Conservation (phyloP, 2,329 filamentous ascomycete genomes). For the Alternaria conjuncta region DNA sequence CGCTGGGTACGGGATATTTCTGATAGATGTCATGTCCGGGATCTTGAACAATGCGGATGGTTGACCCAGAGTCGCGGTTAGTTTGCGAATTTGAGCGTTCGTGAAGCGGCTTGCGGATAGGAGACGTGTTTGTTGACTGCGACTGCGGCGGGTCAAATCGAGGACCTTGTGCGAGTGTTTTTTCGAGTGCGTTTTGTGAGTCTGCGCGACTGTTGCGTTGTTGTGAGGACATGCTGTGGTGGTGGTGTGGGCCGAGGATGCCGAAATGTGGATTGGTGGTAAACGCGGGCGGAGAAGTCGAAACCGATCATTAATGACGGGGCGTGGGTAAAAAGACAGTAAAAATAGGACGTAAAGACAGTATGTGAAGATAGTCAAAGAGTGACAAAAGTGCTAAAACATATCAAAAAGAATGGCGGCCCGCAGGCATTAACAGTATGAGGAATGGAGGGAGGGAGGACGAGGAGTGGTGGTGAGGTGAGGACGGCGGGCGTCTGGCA, state of each 20-base stretch:
- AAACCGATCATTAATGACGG: constrained; percentile 42
- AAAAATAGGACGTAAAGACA: constrained; percentile 25
- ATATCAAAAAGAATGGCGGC: constrained; percentile 46
- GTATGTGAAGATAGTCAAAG: constrained; percentile 36
- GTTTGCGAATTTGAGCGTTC: constrained; percentile 47
- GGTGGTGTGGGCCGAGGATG: constrained; percentile 25
- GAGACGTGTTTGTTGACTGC: constrained; percentile 36
- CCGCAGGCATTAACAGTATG: constrained; percentile 45
- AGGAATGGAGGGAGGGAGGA: constrained; percentile 34
- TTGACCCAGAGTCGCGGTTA: constrained; percentile 47
- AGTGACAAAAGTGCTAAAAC: constrained; percentile 44
- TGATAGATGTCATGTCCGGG: constrained; percentile 44
- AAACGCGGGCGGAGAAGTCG: constrained; percentile 29
- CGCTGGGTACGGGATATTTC: constrained; percentile 49
- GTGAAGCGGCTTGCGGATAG: constrained; percentile 45
- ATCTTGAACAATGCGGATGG: constrained; percentile 51
- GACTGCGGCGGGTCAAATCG: constrained; percentile 40
- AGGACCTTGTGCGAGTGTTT: constrained; percentile 37
- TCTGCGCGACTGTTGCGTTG: constrained; percentile 27
- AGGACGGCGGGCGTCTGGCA: constrained; percentile 26
- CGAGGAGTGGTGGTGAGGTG: constrained; percentile 41
- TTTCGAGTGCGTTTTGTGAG: constrained; percentile 33
- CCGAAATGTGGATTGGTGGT: constrained; percentile 24
- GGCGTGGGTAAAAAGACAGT: constrained; percentile 17
- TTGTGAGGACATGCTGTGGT: constrained; percentile 42